A percentile compares a stretch with the other conserved stretches of the same genome.
These are phyloP conservation scores for Artemisia argyi DNA, from an alignment of 129 eudicot genomes.

Conservation along the genomic window DNA sequence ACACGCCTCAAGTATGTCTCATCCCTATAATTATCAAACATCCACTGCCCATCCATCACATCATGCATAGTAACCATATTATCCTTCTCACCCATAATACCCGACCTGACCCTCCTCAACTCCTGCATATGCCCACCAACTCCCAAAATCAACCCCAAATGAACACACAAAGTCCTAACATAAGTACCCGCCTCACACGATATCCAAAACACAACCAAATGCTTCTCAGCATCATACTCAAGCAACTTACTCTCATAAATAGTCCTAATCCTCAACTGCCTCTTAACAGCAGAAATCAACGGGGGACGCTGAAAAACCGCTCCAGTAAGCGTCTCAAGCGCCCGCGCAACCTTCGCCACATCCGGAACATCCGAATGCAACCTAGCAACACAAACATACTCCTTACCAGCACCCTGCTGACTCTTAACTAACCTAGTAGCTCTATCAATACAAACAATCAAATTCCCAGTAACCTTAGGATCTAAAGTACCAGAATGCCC, in stretches of 20 bases:
- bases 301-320: constrained; percentile 92
- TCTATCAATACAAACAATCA: constrained; percentile 82
- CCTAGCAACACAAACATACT: constrained; percentile 90
- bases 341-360: constrained; percentile 76
- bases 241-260: constrained; percentile 80
- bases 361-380: constrained; percentile 75
- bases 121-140: constrained; percentile 96
- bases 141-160: constrained; percentile 85
- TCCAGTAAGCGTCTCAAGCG: constrained; percentile 76
- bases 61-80: constrained; percentile 94
- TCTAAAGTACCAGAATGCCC: constrained; percentile 87
- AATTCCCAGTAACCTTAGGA: constrained; percentile 84
- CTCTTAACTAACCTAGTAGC: constrained; percentile 86
- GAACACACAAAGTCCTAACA: constrained; percentile 90
- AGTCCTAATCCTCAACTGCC: constrained; percentile 85
- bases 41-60: constrained; percentile 93
- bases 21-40: constrained; percentile 71
- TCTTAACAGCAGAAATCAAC: constrained; percentile 83
- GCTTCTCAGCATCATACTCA: constrained; percentile 73
- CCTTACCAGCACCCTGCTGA: constrained; percentile 95
- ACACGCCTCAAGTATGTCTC: constrained; percentile 78
- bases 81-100: constrained; percentile 89
- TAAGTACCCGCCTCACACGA: constrained; percentile 92
- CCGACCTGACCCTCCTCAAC: constrained; percentile 84
- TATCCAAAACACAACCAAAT: constrained; percentile 93